phyloP scores from a whole-genome alignment of 2,329 filamentous ascomycete species.

The Aureobasidium sp. region DNA sequence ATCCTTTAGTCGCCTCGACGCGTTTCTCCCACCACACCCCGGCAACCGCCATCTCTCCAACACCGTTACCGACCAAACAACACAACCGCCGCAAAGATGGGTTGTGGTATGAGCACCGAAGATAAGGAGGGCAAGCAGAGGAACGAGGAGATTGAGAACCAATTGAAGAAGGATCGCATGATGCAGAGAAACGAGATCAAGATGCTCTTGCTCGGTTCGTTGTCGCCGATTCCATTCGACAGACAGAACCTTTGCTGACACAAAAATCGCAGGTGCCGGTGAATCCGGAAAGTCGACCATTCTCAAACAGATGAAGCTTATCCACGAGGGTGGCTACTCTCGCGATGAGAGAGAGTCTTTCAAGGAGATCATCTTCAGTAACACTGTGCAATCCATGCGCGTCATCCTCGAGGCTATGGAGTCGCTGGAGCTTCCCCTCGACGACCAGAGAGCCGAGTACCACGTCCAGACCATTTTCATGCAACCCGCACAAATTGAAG shows the following conservation, averaged over 20 bases:
- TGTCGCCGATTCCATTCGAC: conserved; percentile 13
- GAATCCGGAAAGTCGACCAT: conserved; percentile 96
- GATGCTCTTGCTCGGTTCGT: conserved; percentile 94
- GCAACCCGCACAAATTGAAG: conserved; percentile 94
- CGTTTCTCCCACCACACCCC: conserved; percentile 1
- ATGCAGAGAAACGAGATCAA: conserved; percentile 99
- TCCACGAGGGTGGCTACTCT: conserved; percentile 97
- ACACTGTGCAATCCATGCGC: conserved; percentile 64
- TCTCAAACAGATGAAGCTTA: conserved; percentile 97
- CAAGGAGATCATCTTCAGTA: conserved; percentile 66
- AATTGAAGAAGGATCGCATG: conserved; percentile 97
- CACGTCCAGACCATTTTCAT: conserved; percentile 98
- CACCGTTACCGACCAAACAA: conserved; percentile 1
- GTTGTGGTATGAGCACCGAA: conserved; percentile 99
- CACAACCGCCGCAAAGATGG: conserved; percentile 63
- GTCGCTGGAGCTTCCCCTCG: conserved; percentile 69
- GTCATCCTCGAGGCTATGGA: conserved; percentile 65
- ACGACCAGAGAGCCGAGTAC: conserved; percentile 89
- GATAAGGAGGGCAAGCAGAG: conserved; percentile 99
- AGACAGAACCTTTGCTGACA: not conserved
- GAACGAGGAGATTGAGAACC: conserved; percentile 99
- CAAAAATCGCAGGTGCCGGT: conserved; percentile 65
- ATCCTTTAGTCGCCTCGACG: conserved; percentile 1
- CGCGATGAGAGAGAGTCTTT: conserved; percentile 71
- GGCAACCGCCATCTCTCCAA: conserved; percentile 3